Conservation (phyloP, 306 rosid species). For the Vigna reflexopilosa region DNA sequence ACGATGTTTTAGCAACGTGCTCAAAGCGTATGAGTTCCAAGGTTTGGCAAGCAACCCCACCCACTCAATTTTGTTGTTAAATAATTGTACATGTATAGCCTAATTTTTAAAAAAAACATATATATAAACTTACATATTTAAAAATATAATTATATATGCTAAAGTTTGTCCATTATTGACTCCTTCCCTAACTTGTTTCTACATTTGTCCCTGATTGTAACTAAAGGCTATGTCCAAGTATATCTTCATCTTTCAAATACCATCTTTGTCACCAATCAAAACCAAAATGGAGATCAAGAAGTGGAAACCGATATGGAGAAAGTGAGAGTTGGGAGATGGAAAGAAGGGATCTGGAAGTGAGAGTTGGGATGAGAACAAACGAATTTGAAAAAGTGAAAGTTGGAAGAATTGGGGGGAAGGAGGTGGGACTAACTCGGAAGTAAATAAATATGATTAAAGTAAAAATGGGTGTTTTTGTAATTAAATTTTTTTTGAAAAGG, state of each 20-base stretch:
- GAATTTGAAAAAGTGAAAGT: no score
- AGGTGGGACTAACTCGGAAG: no score
- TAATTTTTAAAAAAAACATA: background rate
- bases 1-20: background rate
- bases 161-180: background rate
- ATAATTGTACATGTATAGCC: background rate
- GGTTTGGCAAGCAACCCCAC: background rate
- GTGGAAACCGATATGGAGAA: no score
- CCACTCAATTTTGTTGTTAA: background rate
- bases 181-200: background rate
- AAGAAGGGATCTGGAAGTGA: no score
- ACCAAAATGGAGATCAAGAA: no score
- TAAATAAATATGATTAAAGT: no score
- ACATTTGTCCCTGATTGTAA: background rate
- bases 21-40: background rate
- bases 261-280: background rate
- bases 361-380: no score
- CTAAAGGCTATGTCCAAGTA: background rate
- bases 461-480: no score
- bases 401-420: no score
- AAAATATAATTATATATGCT: background rate
- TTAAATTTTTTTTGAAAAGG: no score
- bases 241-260: conserved; percentile 22
- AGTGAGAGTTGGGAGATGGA: no score
- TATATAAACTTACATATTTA: background rate